These are phyloP conservation scores for Neoboletus magnificus DNA, from an alignment of 768 basidiomycete genomes.

Conservation along the genomic window DNA sequence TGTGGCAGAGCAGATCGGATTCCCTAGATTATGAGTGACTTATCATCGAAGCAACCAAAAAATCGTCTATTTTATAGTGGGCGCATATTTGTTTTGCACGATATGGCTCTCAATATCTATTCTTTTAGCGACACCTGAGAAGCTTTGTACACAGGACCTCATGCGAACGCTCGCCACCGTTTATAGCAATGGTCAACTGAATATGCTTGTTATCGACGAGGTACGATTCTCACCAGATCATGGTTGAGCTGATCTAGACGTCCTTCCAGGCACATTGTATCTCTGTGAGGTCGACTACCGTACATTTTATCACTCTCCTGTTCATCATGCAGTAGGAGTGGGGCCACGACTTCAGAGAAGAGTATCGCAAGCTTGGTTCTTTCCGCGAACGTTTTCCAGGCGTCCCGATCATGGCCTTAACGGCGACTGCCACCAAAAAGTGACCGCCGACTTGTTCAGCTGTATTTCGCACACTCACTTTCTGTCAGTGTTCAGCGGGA, in stretches of 20 bases:
- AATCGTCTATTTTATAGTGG: slow-evolving; percentile 69
- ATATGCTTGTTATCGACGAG: slow-evolving; percentile 80
- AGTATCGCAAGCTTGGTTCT: slow-evolving; percentile 68
- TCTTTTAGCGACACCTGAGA: slow-evolving; percentile 73
- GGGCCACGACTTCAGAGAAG: slow-evolving; percentile 77
- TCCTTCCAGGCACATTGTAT: slow-evolving; percentile 73
- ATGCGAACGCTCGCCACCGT: slow-evolving; percentile 45
- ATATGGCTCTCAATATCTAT: not conserved
- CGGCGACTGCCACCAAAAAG: slow-evolving; percentile 76
- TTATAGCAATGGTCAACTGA: slow-evolving; percentile 56
- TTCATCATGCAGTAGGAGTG: slow-evolving; percentile 55
- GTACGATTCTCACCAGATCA: slow-evolving; percentile 34
- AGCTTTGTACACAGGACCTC: slow-evolving; percentile 55
- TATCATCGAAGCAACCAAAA: slow-evolving; percentile 54
- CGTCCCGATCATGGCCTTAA: slow-evolving; percentile 85
- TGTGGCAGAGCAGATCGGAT: slow-evolving; percentile 21
- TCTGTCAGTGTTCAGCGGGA: slow-evolving; percentile 64
- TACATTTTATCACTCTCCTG: not conserved
- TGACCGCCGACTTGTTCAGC: slow-evolving; percentile 22
- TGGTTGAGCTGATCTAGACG: slow-evolving; percentile 2
- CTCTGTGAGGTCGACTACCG: slow-evolving; percentile 46
- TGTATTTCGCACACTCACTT: slow-evolving; percentile 1
- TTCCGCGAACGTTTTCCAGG: slow-evolving; percentile 64
- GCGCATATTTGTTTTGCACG: slow-evolving; percentile 17
- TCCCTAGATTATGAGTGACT: slow-evolving; percentile 49